phyloP scores from a whole-genome alignment of 192 early-diverging fungal species.

The Backusella australiensis region DNA sequence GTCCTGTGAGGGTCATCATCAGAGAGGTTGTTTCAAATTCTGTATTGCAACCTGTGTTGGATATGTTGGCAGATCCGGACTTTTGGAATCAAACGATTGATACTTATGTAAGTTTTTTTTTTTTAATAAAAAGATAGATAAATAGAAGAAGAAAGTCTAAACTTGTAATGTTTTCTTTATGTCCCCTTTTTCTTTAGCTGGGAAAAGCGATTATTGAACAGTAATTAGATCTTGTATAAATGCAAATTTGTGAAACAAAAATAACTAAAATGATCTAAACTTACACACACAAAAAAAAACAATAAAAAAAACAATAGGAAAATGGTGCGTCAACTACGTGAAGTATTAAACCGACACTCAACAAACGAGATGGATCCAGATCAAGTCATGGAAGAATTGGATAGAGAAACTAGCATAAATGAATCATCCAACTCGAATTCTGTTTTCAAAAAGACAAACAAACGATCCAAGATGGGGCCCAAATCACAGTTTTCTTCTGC shows the following conservation, averaged over 20 bases:
- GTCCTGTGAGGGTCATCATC: conserved; percentile 59
- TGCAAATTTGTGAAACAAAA: conserved; percentile 3
- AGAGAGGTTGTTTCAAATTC: conserved; percentile 74
- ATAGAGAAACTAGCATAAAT: neutral
- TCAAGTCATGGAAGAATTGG: conserved; percentile 5
- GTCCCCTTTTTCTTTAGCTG: conserved; percentile 26
- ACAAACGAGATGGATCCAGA: conserved; percentile 37
- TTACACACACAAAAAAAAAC: neutral
- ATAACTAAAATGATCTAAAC: neutral
- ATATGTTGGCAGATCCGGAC: conserved; percentile 78
- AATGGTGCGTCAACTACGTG: conserved; percentile 70
- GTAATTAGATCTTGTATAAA: conserved; percentile 27
- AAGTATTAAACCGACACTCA: conserved; percentile 65
- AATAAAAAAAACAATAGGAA: conserved; percentile 36
- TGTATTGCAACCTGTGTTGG: conserved; percentile 66
- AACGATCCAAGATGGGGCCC: conserved; percentile 9
- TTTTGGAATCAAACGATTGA: conserved; percentile 86
- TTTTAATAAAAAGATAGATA: conserved; percentile 8
- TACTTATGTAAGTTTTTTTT: conserved; percentile 45
- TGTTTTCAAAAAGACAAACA: neutral
- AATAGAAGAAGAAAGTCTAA: conserved; percentile 25
- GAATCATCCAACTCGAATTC: neutral
- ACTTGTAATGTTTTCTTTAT: neutral
- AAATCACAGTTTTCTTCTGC: conserved; percentile 18
- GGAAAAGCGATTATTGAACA: conserved; percentile 51